A percentile compares a stretch with the other conserved stretches of the same genome.
These are phyloP conservation scores for Emergomyces orientalis DNA, from an alignment of 2,329 filamentous ascomycete genomes.

Conservation along the genomic window DNA sequence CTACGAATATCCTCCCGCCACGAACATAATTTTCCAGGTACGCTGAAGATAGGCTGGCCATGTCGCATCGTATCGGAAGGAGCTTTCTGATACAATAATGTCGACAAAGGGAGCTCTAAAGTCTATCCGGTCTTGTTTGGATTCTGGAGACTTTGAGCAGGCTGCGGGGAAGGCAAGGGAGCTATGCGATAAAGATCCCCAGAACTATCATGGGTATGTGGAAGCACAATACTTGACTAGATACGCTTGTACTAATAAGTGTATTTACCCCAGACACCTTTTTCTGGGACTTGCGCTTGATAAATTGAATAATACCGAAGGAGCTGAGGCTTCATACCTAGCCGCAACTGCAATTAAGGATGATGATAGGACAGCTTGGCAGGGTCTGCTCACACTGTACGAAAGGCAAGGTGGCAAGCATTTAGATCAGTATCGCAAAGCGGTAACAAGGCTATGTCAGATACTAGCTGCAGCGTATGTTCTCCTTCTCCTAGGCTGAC, in stretches of 20 bases:
- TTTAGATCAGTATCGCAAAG: slow-evolving; percentile 63
- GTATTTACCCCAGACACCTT: slow-evolving; percentile 49
- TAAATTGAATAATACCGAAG: slow-evolving; percentile 60
- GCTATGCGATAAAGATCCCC: slow-evolving; percentile 61
- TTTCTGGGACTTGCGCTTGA: slow-evolving; percentile 80
- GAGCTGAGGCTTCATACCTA: slow-evolving; percentile 67
- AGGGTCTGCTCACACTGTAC: slow-evolving; percentile 77
- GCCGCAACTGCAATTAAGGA: slow-evolving; percentile 63
- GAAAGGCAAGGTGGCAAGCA: slow-evolving; percentile 64
- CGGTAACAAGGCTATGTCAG: slow-evolving; percentile 62
- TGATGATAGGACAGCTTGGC: slow-evolving; percentile 76
- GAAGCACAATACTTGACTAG: not conserved
- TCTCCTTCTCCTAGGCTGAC: not conserved
- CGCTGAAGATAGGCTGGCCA: not conserved
- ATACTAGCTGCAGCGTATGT: slow-evolving; percentile 59
- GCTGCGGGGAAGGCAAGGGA: slow-evolving; percentile 60
- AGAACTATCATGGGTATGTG: slow-evolving; percentile 71
- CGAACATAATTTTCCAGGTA: too few relatives aligned
- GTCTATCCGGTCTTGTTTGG: slow-evolving; percentile 67
- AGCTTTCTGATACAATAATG: slow-evolving; percentile 22
- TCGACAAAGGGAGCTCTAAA: slow-evolving; percentile 65
- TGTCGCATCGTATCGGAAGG: not conserved
- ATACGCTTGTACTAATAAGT: slow-evolving; percentile 8
- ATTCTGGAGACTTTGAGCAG: slow-evolving; percentile 68
- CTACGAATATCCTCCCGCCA: not conserved